These are phyloP conservation scores for Ocimum tenuiflorum DNA, from an alignment of 257 asterid genomes.

Conservation along the genomic window DNA sequence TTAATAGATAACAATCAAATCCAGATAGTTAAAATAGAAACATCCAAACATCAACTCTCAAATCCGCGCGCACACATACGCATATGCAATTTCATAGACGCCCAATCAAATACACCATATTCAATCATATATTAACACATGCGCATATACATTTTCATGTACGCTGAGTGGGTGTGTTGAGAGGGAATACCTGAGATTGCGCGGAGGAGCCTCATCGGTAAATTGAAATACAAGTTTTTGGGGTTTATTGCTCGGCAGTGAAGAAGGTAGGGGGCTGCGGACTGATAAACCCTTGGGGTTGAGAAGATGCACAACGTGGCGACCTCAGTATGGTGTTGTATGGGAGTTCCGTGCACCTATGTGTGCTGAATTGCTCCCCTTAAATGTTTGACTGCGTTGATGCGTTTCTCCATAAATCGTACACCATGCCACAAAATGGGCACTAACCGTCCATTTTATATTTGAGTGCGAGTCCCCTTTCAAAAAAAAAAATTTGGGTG, in stretches of 20 bases:
- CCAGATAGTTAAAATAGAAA: background rate
- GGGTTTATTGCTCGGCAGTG: constrained; percentile 9
- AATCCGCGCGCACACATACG: background rate
- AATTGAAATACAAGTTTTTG: background rate
- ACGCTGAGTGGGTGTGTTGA: background rate
- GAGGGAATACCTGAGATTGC: constrained; percentile 38
- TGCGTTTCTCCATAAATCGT: background rate
- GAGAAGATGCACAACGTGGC: constrained; percentile 20
- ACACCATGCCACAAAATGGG: too few relatives aligned
- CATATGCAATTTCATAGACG: background rate
- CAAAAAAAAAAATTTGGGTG: too few relatives aligned
- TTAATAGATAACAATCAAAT: constrained; percentile 9
- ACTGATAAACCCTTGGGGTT: constrained; percentile 32
- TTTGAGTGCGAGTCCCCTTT: too few relatives aligned
- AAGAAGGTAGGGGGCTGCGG: constrained; percentile 8
- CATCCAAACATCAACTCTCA: background rate
- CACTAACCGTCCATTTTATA: too few relatives aligned
- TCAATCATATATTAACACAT: background rate
- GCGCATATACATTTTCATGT: background rate
- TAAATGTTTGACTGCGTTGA: background rate
- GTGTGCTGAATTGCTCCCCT: background rate
- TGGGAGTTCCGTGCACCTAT: background rate
- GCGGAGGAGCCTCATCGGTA: constrained; percentile 48
- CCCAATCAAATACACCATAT: background rate
- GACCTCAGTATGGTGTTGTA: background rate